Evolutionary conservation across 495 filamentous ascomycete genomes (phyloP), one percentile per base, ranked within the genome.

Genomic region (Aspergillus sclerotiicarbonarius): DNA sequence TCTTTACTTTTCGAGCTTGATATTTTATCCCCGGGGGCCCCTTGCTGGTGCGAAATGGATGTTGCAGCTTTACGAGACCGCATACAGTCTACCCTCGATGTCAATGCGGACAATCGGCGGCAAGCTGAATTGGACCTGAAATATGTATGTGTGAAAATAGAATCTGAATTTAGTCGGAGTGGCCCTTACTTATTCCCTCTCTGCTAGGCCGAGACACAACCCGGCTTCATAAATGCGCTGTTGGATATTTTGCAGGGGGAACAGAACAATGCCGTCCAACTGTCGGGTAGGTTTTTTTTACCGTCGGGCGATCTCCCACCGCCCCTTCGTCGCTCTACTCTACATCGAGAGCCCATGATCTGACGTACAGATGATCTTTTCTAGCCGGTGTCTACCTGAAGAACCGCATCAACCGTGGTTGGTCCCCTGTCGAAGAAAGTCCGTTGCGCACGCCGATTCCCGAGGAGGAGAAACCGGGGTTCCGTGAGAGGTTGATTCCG

Each of bases 331-430:
- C 16, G 19, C n/a, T 8, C 50, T 10, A 12, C 43, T 46, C 29
- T 39, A 43, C 20, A 8, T 8, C 44, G 19, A 15, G 15, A 16
- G n/a, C 20, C 43, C 41, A 46, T 44, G 16, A 25, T 54, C 52
- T 67, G 58, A 65, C 57, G 45, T 18, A 37, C 51, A 41, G n/a
- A 46, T 60, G 31, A 53, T 58, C n/a, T 63, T 49, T 58, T 66
- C 30, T 69, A 98, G 94, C 93, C 63, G 95, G 92, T 68, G 89
- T 98, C 58, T 98, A 98, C 74, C 82, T 98, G 67, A 98, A 98
- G 79, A 96, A 98, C 72, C 88, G 92, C 66, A 89, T 96, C 69
- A 91, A 85, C 69, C 87, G 92, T 66, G 91, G 89, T 54, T 98
- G 94, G 94, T 79, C 87, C 33, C 84, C 82, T 47, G 80, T 82